Conservation (phyloP, 2,329 filamentous ascomycete genomes). For the Exophiala spinifera region DNA sequence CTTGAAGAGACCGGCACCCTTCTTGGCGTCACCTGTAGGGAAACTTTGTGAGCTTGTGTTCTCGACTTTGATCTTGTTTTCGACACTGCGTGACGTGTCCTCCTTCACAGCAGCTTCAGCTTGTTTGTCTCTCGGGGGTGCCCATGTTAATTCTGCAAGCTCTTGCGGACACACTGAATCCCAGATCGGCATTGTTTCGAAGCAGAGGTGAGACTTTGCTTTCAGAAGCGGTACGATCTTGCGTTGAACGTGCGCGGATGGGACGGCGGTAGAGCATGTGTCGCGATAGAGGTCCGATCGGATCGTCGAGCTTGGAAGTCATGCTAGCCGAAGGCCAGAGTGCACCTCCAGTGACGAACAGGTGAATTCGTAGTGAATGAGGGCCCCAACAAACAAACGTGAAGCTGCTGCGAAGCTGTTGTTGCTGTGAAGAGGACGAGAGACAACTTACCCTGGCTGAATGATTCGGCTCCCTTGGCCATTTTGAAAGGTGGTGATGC, state of each 20-base stretch:
- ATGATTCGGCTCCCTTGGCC: constrained; percentile 28
- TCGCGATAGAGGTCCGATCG: background rate
- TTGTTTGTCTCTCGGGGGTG: constrained; percentile 6
- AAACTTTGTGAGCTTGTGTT: constrained; percentile 21
- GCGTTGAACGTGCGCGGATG: background rate
- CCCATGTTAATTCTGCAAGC: constrained; percentile 7
- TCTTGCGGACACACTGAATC: constrained; percentile 3
- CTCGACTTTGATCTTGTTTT: constrained; percentile 1
- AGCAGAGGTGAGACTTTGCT: background rate
- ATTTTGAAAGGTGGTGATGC: constrained; percentile 15
- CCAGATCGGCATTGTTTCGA: background rate
- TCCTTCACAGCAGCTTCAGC: constrained; percentile 18
- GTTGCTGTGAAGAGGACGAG: background rate
- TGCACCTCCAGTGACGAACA: background rate
- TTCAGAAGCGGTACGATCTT: background rate
- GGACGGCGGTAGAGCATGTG: background rate
- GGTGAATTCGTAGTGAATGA: background rate
- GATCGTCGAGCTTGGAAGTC: background rate
- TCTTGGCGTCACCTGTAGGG: constrained; percentile 76
- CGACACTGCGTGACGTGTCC: background rate
- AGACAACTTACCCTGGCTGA: constrained; percentile 26
- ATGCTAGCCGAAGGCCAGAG: background rate
- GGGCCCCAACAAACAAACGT: background rate
- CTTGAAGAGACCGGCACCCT: constrained; percentile 99
- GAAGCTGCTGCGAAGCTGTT: constrained; percentile 27